Percentiles rank a stretch among this genome's conserved stretches.
phyloP scores from a whole-genome alignment of 768 basidiomycete species.

The Boletellus ananas region DNA sequence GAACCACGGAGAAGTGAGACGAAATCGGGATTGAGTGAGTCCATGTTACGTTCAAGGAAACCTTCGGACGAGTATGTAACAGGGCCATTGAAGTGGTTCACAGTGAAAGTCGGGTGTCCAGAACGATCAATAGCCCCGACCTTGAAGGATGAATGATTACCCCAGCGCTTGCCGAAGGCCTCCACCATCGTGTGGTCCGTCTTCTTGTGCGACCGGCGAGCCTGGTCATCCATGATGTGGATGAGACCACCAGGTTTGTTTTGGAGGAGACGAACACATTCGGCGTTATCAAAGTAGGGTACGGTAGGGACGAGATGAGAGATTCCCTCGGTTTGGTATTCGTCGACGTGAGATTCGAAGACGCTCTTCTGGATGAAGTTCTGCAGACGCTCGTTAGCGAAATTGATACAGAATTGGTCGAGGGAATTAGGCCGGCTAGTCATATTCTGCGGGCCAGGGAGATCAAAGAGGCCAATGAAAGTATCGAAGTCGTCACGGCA shows the following conservation, averaged over 20 bases:
- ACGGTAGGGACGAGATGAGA: slow-evolving; percentile 62
- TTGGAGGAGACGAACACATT: slow-evolving; percentile 83
- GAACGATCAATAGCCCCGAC: slow-evolving; percentile 68
- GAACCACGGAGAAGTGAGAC: slow-evolving; percentile 81
- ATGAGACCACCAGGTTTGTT: slow-evolving; percentile 87
- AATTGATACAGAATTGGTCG: slow-evolving; percentile 96
- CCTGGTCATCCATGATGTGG: slow-evolving; percentile 98
- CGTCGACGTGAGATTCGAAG: slow-evolving; percentile 77
- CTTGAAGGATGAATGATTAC: slow-evolving; percentile 90
- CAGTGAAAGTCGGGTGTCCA: slow-evolving; percentile 82
- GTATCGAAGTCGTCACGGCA: slow-evolving; percentile 91
- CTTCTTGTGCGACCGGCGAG: slow-evolving; percentile 81
- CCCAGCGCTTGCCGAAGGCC: slow-evolving; percentile 92
- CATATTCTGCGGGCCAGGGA: slow-evolving; percentile 91
- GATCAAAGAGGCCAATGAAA: slow-evolving; percentile 91
- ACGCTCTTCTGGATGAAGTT: slow-evolving; percentile 74
- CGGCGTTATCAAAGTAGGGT: slow-evolving; percentile 86
- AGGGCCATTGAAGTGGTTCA: slow-evolving; percentile 88
- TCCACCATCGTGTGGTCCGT: slow-evolving; percentile 93
- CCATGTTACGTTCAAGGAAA: slow-evolving; percentile 86
- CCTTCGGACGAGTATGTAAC: slow-evolving; percentile 89
- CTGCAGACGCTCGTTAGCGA: slow-evolving; percentile 90
- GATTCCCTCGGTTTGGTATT: slow-evolving; percentile 83
- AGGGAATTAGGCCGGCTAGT: slow-evolving; percentile 86
- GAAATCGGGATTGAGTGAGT: slow-evolving; percentile 90